Conservation (phyloP, 768 basidiomycete genomes). For the Exidia glandulosa region DNA sequence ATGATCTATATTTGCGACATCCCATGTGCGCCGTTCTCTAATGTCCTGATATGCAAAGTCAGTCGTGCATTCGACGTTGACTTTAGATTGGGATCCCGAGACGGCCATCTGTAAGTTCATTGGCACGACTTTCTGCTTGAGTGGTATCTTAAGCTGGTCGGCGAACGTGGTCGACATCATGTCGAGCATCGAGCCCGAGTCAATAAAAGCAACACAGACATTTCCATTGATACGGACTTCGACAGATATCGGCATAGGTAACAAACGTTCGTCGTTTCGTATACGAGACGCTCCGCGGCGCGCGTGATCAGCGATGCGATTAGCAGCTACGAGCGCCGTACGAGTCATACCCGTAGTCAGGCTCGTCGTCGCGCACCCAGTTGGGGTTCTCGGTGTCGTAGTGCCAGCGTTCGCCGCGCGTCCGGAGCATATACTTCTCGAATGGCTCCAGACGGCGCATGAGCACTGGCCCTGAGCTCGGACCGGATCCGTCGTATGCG, state of each 20-base stretch:
- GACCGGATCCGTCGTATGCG: too few species aligned
- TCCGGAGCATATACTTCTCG: too few species aligned
- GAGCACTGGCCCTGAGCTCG: too few species aligned
- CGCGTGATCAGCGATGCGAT: too few species aligned
- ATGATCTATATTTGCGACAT: conserved; percentile 25
- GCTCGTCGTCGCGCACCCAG: too few species aligned
- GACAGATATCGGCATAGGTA: conserved; percentile 25
- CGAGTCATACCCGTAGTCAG: too few species aligned
- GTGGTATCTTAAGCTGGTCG: conserved; percentile 24
- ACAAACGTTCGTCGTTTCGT: background rate
- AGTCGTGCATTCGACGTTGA: background rate
- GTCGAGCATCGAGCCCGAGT: conserved; percentile 29
- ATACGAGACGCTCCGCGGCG: background rate
- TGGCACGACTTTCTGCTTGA: conserved; percentile 11
- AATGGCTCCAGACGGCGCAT: too few species aligned
- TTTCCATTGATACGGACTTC: conserved; percentile 22
- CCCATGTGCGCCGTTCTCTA: conserved; percentile 6
- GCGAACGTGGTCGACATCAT: conserved; percentile 28
- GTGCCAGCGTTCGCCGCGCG: too few species aligned
- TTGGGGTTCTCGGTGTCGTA: too few species aligned
- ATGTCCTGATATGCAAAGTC: conserved; percentile 5
- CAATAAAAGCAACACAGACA: conserved; percentile 22
- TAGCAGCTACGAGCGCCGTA: too few species aligned
- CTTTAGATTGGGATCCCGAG: conserved; percentile 3
- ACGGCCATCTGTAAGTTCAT: conserved; percentile 6